These are phyloP conservation scores for Euphorbia corollata DNA, from an alignment of 441 rosid genomes.

Conservation along the genomic window DNA sequence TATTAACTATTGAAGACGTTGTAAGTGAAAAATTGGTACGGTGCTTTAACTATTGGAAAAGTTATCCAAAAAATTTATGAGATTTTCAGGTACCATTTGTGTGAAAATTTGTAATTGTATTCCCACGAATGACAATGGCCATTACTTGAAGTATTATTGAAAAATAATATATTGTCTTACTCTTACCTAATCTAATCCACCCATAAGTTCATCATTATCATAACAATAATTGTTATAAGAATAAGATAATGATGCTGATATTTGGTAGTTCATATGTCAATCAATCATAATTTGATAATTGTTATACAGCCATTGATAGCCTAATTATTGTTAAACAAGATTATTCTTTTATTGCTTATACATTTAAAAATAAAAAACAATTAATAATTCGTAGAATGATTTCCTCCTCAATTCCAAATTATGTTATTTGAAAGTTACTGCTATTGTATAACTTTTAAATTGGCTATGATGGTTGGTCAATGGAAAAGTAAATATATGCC, in stretches of 20 bases:
- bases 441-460: too few species aligned
- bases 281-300: constrained; percentile 4
- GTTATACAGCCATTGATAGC: not conserved
- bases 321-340: not conserved
- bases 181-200: constrained; percentile 30
- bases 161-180: constrained; percentile 9
- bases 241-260: constrained; percentile 14
- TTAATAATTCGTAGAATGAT: too few species aligned
- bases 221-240: constrained; percentile 19
- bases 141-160: constrained; percentile 7
- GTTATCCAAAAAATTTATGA: too few species aligned
- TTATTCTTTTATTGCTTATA: not conserved
- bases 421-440: not conserved
- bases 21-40: too few species aligned
- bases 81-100: not conserved
- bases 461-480: not conserved
- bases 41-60: too few species aligned
- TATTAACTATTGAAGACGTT: too few species aligned
- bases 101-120: not conserved
- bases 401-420: not conserved
- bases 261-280: constrained; percentile 27
- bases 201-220: constrained; percentile 16
- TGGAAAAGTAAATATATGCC: not conserved
- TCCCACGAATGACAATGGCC: not conserved
- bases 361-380: not conserved